Base-by-base conservation (phyloP, 2,329 filamentous ascomycete species). In the Pestalotiopsis sp. region DNA sequence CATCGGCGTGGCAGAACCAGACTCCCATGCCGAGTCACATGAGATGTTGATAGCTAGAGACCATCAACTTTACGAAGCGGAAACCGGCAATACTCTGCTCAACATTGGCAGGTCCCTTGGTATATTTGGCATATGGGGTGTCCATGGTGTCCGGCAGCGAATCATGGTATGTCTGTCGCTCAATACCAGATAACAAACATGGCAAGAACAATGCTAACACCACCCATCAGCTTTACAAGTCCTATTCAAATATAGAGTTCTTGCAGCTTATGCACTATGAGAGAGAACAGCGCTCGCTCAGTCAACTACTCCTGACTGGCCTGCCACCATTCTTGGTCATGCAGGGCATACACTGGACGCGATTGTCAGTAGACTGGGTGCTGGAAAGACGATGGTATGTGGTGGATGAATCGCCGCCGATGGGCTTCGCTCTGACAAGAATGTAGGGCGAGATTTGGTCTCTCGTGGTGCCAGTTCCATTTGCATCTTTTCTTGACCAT, bases 1-100 rank as follows among this genome's bases (percentile, higher is more conserved):
- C 11, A 90, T 90, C 52, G 88, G 88, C 4, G 88, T 90, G 4
- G 88, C 87, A 9, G 88, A 90, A 72, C 85, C 87, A 14, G 87
- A 90, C 66, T 84, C 83, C 64, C 78, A 78, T 3, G 80, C 81
- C 3, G 78, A 79, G 4, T 81, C 84, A 65, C 75, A 78, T 6
- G 82, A 84, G 55, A 17, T 66, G 2, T 71, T 73, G 60, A 76
- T 79, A 2, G 78, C 81, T n/a, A 77, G 78, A 14, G 79, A 81
- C 12, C 85, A 87, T 70, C 77, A 82, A 39, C 76, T 78, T 9
- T 84, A 86, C 64, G 87, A 90, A 69, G 82, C 84, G 31, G 72
- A 76, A 6, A 77, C 86, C 2, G 87, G 86, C 9, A 77, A 76
- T 2, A 78, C 75, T 3, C 73, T 86, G 60, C 74, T 81, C 64